phyloP scores from a whole-genome alignment of 306 rosid genomes.

The Carpinus viminea region DNA sequence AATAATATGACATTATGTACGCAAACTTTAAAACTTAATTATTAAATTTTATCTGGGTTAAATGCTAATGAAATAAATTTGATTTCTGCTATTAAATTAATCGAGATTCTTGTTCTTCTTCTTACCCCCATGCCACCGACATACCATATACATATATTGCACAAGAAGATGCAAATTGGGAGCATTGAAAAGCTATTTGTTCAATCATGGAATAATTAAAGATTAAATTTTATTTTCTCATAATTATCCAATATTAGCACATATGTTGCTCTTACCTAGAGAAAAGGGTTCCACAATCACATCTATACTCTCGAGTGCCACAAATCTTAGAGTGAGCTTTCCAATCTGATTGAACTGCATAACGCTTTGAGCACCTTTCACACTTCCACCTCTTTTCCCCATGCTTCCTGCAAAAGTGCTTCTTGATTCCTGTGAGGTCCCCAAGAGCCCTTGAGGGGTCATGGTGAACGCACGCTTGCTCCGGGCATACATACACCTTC shows the following conservation, averaged over 20 bases:
- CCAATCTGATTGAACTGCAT: conserved; percentile 95
- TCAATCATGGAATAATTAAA: background rate
- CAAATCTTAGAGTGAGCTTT: conserved; percentile 94
- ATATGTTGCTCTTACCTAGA: conserved; percentile 57
- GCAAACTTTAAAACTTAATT: too few relatives aligned
- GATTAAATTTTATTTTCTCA: background rate
- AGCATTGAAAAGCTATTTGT: background rate
- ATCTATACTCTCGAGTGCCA: conserved; percentile 84
- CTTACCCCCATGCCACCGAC: background rate
- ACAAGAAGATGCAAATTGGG: background rate
- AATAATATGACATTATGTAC: too few relatives aligned
- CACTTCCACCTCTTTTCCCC: conserved; percentile 96
- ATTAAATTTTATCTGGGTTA: background rate
- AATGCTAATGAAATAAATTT: background rate
- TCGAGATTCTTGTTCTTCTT: background rate
- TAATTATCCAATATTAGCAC: background rate
- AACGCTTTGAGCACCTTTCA: conserved; percentile 82
- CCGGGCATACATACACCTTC: conserved; percentile 88
- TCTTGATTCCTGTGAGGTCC: conserved; percentile 89
- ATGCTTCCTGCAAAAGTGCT: conserved; percentile 86
- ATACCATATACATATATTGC: background rate
- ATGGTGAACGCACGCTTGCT: conserved; percentile 71
- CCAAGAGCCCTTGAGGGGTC: conserved; percentile 87
- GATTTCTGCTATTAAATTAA: background rate
- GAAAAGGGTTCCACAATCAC: conserved; percentile 89